These are phyloP conservation scores for Chlorella sp. DNA, from an alignment of 139 green algal species.

Conservation along the genomic window DNA sequence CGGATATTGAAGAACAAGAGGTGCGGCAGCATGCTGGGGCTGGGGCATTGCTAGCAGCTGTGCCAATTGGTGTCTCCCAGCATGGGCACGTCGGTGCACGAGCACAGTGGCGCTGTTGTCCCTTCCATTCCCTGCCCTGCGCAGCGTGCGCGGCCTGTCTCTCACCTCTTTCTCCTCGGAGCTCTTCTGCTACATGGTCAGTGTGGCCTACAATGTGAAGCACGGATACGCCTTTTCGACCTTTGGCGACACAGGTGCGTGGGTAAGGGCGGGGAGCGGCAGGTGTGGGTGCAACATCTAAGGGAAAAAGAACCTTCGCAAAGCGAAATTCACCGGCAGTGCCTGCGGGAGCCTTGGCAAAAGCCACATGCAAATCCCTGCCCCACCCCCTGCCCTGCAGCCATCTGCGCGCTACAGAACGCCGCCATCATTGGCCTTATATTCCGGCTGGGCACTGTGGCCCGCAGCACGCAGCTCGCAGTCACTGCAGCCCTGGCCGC, in stretches of 20 bases:
- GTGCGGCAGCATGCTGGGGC: slow-evolving; percentile 12
- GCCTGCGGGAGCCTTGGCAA: too few species aligned
- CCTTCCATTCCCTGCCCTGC: not conserved
- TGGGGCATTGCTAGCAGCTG: too few species aligned
- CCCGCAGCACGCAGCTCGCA: not conserved
- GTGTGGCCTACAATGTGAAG: slow-evolving; percentile 62
- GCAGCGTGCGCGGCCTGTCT: slow-evolving; percentile 74
- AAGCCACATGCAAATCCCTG: too few species aligned
- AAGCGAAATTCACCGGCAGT: too few species aligned
- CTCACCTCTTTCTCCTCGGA: slow-evolving; percentile 69
- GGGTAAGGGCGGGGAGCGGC: too few species aligned
- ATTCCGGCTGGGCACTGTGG: slow-evolving; percentile 36
- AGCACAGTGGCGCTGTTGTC: not conserved
- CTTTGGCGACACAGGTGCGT: slow-evolving; percentile 8
- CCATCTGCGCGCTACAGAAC: slow-evolving; percentile 76
- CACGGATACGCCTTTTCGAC: slow-evolving; percentile 28
- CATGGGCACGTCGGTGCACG: not conserved
- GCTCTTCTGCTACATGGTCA: slow-evolving; percentile 77
- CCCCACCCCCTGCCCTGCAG: not conserved
- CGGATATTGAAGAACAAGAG: slow-evolving; percentile 57
- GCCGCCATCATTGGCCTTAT: slow-evolving; percentile 70
- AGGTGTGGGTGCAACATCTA: too few species aligned
- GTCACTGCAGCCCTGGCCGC: not conserved
- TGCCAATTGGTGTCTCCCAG: too few species aligned
- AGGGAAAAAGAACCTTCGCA: too few species aligned